phyloP scores from a whole-genome alignment of 805 yeast species.

The Cyberlindnera euphorbiiphila region DNA sequence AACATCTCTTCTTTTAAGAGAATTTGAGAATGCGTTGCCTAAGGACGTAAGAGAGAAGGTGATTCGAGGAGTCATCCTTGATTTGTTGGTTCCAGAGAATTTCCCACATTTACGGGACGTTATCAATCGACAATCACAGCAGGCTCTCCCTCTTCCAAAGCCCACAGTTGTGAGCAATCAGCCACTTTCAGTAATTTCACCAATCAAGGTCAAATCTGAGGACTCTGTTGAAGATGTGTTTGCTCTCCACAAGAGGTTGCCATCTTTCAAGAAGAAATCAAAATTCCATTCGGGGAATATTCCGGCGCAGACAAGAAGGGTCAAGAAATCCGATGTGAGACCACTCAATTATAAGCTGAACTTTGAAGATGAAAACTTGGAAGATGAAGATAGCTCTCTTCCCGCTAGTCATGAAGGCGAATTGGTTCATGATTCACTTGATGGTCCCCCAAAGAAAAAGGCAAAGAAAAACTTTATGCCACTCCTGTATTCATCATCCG shows the following conservation, averaged over 20 bases:
- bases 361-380: conserved; percentile 17
- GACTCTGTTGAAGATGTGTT: conserved; percentile 25
- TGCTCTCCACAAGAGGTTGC: conserved; percentile 13
- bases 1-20: conserved; percentile 51
- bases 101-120: conserved; percentile 48
- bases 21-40: conserved; percentile 56
- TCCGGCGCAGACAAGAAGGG: too few species aligned
- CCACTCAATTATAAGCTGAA: conserved; percentile 20
- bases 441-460: conserved; percentile 18
- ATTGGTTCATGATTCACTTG: background rate
- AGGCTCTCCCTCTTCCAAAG: background rate
- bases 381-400: conserved; percentile 6
- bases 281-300: too few species aligned
- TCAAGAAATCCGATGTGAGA: conserved; percentile 21
- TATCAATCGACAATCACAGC: conserved; percentile 23
- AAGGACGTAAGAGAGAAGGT: conserved; percentile 73
- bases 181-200: background rate
- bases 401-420: background rate
- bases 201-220: background rate
- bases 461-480: conserved; percentile 10
- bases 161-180: conserved; percentile 3
- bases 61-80: conserved; percentile 65
- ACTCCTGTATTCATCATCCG: conserved; percentile 25
- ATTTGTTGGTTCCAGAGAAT: conserved; percentile 52
- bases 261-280: conserved; percentile 22